Percentiles rank a stretch among this genome's conserved stretches.
Evolutionary conservation across 2,329 filamentous ascomycete genomes (phyloP).

Genomic region (Shiraia sp.): DNA sequence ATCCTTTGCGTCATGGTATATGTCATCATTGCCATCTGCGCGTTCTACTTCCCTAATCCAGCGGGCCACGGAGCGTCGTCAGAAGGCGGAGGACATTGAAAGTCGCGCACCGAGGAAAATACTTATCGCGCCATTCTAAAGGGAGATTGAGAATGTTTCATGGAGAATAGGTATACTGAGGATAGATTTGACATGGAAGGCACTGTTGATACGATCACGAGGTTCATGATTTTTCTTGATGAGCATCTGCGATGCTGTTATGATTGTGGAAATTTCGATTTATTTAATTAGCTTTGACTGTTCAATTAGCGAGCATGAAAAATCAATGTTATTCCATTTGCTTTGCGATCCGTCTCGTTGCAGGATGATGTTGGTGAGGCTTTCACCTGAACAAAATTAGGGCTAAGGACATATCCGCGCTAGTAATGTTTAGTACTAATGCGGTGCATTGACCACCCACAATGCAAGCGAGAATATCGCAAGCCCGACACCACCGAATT

Average conservation of each 20-base stretch:
- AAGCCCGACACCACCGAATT: conserved; percentile 1
- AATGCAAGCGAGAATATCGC: conserved; percentile 23
- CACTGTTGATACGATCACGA: neutral
- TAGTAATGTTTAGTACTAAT: conserved; percentile 2
- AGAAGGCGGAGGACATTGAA: conserved; percentile 1
- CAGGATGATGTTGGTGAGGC: neutral
- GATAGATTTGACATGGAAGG: neutral
- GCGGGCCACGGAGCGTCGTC: conserved; percentile 11
- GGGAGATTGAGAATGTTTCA: no score
- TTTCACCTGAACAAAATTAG: neutral
- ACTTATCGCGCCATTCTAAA: no score
- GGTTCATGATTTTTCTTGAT: conserved; percentile 2
- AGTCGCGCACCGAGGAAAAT: neutral
- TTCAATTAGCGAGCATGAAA: conserved; percentile 21
- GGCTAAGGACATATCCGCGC: neutral
- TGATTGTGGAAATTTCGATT: neutral
- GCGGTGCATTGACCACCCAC: conserved; percentile 12
- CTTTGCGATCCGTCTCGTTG: neutral
- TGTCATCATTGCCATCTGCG: conserved; percentile 63
- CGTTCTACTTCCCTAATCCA: conserved; percentile 65
- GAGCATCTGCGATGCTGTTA: conserved; percentile 13
- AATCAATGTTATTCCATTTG: conserved; percentile 1
- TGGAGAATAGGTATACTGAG: no score
- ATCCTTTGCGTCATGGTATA: conserved; percentile 74
- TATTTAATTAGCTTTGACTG: conserved; percentile 1